Evolutionary conservation across 1,284 basidiomycete genomes (phyloP), one percentile per base, ranked within the genome.

Genomic region (Cryptococcus sp.): DNA sequence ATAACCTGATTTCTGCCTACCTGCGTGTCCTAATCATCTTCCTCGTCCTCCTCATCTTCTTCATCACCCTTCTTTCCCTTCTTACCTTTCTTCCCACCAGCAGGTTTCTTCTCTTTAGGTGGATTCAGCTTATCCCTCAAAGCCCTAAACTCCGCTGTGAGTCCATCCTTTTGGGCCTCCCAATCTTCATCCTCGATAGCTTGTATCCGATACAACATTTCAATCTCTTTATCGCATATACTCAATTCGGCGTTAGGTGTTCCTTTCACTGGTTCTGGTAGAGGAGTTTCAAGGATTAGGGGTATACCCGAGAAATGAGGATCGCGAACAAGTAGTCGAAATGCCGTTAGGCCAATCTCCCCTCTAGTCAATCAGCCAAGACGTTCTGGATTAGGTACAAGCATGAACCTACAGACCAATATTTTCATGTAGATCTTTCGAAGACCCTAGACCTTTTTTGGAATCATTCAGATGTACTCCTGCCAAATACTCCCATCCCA

Each of bases 391-490:
- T 44, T 5, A n/a, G 9, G 22, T 10, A 22, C 22, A 13, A 31
- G 47, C 10, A 39, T 19, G 46, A 1, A 76, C 83, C 61, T 62
- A 87, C 85, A 87, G 68, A 14, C 88, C 90, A 41, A 92, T 84
- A 58, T 91, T 92, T 68, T 88, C 85, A 64, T 92, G 89, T 25
- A 87, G 74, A 66, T 92, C 90, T 59, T 83, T 83, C 62, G 82
- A 83, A 21, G 83, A 84, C 1, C 79, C 81, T 5, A 84, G 77
- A 0, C 75, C 76, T 14, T 78, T 79, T 65, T 88, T 88, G 3
- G 86, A 88, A 67, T 91, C 89, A 70, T 93, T 93, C 49, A 91
- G 67, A 67, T 93, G 90, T 79, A 91, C 85, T 0, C 84, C 88
- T 4, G 82, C 80, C 14, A 92, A 81, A 64, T 87, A 90, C 13